Conservation (phyloP, 2,329 filamentous ascomycete species). For the Exserohilum rostratum region DNA sequence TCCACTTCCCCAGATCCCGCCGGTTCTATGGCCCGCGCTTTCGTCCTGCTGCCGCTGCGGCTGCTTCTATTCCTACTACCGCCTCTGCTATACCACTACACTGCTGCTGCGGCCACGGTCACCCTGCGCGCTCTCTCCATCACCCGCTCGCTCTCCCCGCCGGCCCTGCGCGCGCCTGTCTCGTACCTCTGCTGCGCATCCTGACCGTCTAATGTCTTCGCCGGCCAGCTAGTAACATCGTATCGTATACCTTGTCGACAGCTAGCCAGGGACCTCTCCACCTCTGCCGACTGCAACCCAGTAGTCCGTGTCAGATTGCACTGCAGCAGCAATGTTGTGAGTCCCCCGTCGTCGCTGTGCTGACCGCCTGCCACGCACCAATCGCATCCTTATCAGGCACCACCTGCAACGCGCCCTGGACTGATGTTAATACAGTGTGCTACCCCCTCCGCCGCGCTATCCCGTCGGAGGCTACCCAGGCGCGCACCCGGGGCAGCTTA, state of each 20-base stretch:
- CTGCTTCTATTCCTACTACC: background rate
- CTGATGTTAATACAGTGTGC: slow-evolving; percentile 58
- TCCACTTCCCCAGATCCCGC: slow-evolving; percentile 21
- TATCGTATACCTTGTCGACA: slow-evolving; percentile 20
- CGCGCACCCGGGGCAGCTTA: slow-evolving; percentile 73
- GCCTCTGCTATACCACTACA: background rate
- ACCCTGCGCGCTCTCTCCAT: background rate
- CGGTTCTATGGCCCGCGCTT: slow-evolving; percentile 16
- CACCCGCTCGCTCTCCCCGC: slow-evolving; percentile 1
- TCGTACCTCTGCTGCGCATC: background rate
- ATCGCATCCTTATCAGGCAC: slow-evolving; percentile 29
- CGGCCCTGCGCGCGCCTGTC: slow-evolving; percentile 3
- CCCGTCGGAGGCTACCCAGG: slow-evolving; percentile 76
- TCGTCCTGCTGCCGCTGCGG: background rate
- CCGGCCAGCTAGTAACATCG: slow-evolving; percentile 15
- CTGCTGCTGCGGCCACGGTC: background rate
- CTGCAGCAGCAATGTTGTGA: slow-evolving; percentile 46
- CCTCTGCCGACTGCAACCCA: slow-evolving; percentile 22
- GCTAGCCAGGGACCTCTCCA: slow-evolving; percentile 11
- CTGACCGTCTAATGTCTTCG: slow-evolving; percentile 8
- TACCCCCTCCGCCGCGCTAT: slow-evolving; percentile 85
- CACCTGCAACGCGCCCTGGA: slow-evolving; percentile 24
- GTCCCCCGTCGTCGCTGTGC: slow-evolving; percentile 23
- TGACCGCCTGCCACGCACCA: slow-evolving; percentile 27
- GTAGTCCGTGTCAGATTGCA: slow-evolving; percentile 29